These are phyloP conservation scores for Cladophialophora psammophila DNA, from an alignment of 2,329 filamentous ascomycete species.

Conservation along the genomic window DNA sequence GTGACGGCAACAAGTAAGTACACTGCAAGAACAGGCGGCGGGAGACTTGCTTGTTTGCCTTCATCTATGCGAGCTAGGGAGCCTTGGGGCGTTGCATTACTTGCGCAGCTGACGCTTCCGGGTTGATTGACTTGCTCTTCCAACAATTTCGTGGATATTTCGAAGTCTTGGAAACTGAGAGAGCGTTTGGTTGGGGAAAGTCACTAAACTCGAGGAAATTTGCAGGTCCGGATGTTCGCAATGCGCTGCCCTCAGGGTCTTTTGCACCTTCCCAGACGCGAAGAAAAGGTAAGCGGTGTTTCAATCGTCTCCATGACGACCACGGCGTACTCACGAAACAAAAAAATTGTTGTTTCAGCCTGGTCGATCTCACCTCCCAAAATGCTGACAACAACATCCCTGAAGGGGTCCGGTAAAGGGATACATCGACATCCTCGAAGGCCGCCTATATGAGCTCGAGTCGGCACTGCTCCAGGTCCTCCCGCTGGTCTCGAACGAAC, in stretches of 20 bases:
- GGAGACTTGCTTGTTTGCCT: not conserved
- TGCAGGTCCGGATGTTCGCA: conserved; percentile 13
- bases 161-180: not conserved
- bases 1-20: conserved; percentile 18
- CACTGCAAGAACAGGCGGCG: not conserved
- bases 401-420: conserved; percentile 11
- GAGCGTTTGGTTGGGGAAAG: not conserved
- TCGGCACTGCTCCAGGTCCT: not conserved
- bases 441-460: conserved; percentile 2
- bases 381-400: not conserved
- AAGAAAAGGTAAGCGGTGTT: conserved; percentile 3
- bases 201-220: not conserved
- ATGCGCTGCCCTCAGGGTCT: not conserved
- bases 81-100: not conserved
- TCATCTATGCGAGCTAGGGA: not conserved
- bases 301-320: not conserved
- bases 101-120: too few relatives aligned
- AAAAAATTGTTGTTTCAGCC: not conserved
- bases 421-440: conserved; percentile 15
- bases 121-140: not conserved
- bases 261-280: conserved; percentile 12
- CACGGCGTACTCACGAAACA: too few relatives aligned
- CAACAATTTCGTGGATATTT: not conserved
- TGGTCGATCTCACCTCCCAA: not conserved
- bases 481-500: not conserved